Evolutionary conservation across 371 early-diverging fungal genomes (phyloP).

Genomic region (Mortierella sp.): DNA sequence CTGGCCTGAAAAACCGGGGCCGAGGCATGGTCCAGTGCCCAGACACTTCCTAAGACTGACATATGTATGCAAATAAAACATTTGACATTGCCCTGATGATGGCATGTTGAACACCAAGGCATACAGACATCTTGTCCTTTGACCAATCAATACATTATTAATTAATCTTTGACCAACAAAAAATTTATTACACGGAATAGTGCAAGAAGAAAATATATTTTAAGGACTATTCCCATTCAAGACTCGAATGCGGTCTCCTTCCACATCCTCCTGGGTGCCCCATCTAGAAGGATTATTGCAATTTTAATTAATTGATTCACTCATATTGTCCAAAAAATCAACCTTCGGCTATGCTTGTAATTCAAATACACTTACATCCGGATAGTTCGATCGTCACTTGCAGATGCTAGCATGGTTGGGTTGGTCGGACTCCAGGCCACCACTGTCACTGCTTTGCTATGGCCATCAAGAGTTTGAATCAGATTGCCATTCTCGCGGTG

Average conservation of each 20-base stretch:
- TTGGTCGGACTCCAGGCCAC: slow-evolving; percentile 84
- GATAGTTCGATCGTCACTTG: slow-evolving; percentile 94
- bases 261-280: slow-evolving; percentile 56
- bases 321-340: background rate
- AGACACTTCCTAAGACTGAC: slow-evolving; percentile 53
- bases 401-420: slow-evolving; percentile 87
- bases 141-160: background rate
- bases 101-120: slow-evolving; percentile 49
- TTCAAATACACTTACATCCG: slow-evolving; percentile 77
- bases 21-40: slow-evolving; percentile 47
- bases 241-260: slow-evolving; percentile 21
- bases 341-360: background rate
- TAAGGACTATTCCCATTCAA: slow-evolving; percentile 25
- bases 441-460: slow-evolving; percentile 86
- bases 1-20: slow-evolving; percentile 40
- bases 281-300: slow-evolving; percentile 45
- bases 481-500: slow-evolving; percentile 82
- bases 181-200: background rate
- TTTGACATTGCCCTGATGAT: slow-evolving; percentile 36
- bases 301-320: background rate
- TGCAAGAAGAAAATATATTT: background rate
- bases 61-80: slow-evolving; percentile 49
- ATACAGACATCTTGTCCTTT: slow-evolving; percentile 23
- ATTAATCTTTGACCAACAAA: background rate
- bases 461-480: slow-evolving; percentile 85